Conservation (phyloP, 176 grass and related monocot genomes). For the Eragrostis nindensis region DNA sequence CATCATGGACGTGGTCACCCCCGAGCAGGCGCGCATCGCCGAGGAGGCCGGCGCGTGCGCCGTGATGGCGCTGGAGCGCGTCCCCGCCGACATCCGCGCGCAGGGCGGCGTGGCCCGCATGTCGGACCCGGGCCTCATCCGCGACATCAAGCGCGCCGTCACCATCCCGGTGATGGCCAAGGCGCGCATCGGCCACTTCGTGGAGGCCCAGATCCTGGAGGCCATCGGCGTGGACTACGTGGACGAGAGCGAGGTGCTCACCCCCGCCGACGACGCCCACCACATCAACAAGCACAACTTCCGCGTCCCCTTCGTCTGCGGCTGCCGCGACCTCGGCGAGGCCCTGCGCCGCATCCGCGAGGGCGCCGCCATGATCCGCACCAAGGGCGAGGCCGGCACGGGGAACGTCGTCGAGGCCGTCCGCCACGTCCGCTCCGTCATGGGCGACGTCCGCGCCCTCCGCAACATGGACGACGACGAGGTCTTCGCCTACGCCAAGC, state of each 20-base stretch:
- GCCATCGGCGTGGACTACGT: conserved; percentile 83
- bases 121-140: conserved; percentile 76
- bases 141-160: conserved; percentile 91
- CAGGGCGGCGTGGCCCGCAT: conserved; percentile 79
- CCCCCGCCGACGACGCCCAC: conserved; percentile 65
- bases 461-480: conserved; percentile 77
- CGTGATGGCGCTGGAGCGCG: conserved; percentile 82
- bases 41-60: conserved; percentile 80
- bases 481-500: conserved; percentile 63
- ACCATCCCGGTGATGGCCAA: conserved; percentile 99
- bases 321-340: conserved; percentile 75
- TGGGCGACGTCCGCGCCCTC: conserved; percentile 57
- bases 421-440: conserved; percentile 69
- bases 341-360: conserved; percentile 68
- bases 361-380: conserved; percentile 82
- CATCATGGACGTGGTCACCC: conserved; percentile 74
- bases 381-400: conserved; percentile 79
- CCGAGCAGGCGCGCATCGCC: conserved; percentile 69
- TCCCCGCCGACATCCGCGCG: conserved; percentile 73
- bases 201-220: conserved; percentile 51
- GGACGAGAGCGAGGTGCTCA: conserved; percentile 91
- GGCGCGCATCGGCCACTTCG: conserved; percentile 86
- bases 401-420: conserved; percentile 77
- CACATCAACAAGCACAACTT: conserved; percentile 86
- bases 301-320: conserved; percentile 79